Base-by-base conservation (phyloP, 164 flowering plant genomes). In the Vitis riparia region DNA sequence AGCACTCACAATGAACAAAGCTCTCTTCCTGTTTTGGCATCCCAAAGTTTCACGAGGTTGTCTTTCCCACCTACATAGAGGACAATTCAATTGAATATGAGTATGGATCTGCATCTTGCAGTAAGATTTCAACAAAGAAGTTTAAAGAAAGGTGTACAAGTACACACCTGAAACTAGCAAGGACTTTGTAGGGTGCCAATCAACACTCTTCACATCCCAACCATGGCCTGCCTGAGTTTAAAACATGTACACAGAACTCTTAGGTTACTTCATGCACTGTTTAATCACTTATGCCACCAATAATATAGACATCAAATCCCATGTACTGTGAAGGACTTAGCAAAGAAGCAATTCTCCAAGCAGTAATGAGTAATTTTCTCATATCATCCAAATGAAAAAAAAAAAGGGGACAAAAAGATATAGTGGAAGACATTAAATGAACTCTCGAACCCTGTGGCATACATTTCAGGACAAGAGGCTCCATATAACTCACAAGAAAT, bases 161-260 rank as follows among this genome's bases (percentile, higher is more conserved):
- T 11, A 68, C 78, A 60, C 16, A 96, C 99, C 99, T 75, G 99
- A 93, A 71, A 88, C 97, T 50, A 96, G 78, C 68, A 96, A 80
- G 57, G 99, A 96, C 78, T 96, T 96, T 49, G 99, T 85, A 71
- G 99, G 99, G 73, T 96, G 99, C 99, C 99, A 96, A 67, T 96
- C 98, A 77, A 96, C 99, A 85, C 94, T 88, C 88, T 96, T 96
- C 68, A 92, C 98, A 88, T 96, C 99, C 99, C 99, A 93, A 75
- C 98, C 97, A 84, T 96, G 99, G 89, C 99, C 99, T 96, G 99
- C 85, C 92, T 91, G 93, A 88, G 97, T 89, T 89, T 80, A 91
- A 93, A 77, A 66, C 75, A 75, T 73, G 80, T 14, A 76, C 29
- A 65, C 32, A 75, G 71, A 60, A 77, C 64, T 78, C 87, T 84